Evolutionary conservation across 345 rosid genomes (phyloP).

Genomic region (Carallia brachiata): DNA sequence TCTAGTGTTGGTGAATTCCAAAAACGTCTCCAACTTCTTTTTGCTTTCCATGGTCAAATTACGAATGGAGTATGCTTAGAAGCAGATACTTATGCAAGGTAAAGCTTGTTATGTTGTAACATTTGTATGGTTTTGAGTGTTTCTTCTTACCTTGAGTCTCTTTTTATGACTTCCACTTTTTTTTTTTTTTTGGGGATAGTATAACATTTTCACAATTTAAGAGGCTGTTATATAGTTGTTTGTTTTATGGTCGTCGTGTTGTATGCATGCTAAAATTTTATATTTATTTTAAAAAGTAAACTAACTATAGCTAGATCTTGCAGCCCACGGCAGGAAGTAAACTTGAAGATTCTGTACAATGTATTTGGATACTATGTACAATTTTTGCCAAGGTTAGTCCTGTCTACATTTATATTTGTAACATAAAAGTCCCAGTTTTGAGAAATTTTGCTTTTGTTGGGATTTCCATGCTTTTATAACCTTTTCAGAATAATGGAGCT

Average conservation of each 20-base stretch:
- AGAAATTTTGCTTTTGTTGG: conserved; percentile 10
- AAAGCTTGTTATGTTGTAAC: not conserved
- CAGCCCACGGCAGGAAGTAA: conserved; percentile 60
- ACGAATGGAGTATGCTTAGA: conserved; percentile 48
- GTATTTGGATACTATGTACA: conserved; percentile 79
- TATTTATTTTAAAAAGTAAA: conserved; percentile 6
- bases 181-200: no score
- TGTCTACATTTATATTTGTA: not conserved
- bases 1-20: conserved; percentile 87
- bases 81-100: conserved; percentile 57
- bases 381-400: conserved; percentile 75
- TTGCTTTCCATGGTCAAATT: conserved; percentile 78
- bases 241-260: no score
- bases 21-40: conserved; percentile 81
- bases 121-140: no score
- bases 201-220: no score
- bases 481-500: conserved; percentile 59
- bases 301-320: conserved; percentile 25
- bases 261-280: no score
- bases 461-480: conserved; percentile 20
- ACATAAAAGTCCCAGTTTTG: conserved; percentile 5
- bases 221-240: no score
- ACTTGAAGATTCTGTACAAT: conserved; percentile 70
- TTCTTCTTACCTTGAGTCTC: no score
- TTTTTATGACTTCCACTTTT: no score